Evolutionary conservation across 2,329 filamentous ascomycete genomes (phyloP), one percentile per base, ranked within the genome.

Genomic region (Hypoxylon sp.): DNA sequence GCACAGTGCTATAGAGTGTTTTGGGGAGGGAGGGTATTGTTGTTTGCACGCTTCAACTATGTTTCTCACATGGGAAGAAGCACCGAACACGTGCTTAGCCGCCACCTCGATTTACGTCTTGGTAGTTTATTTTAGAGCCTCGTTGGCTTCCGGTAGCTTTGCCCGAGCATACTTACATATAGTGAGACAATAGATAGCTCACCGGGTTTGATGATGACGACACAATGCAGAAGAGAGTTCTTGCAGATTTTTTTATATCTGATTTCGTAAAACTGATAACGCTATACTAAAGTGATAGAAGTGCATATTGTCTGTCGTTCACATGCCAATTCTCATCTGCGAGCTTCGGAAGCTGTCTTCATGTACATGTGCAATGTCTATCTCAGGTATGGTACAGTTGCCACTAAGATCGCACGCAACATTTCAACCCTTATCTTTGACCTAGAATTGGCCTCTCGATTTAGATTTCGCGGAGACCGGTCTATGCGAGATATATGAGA

Each of bases 111-210:
- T 29, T 10, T 17, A 6, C 37, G 19, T 44, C 29, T 22, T 22
- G 19, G 19, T n/a, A n/a, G 48, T 24, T 54, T 63, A 46, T 46
- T 59, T 50, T 42, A 59, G 52, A 48, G 33, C 57, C 44, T 58
- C 11, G 35, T 48, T 35, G 42, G 50, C 29, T 6, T 54, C 22
- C 10, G 10, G 46, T 46, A 51, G 42, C 50, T 59, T 54, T 55
- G 42, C 48, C 48, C 35, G 54, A 63, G 48, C 52, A 62, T 17
- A 22, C 8, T 22, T 44, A 44, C 22, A 63, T 17, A 53, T 26
- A 50, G 54, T 35, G 44, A 59, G 59, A 59, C 48, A 55, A 50
- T 55, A 51, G 54, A 24, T 42, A 47, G 39, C 37, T 59, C 35
- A 48, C 35, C 53, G 31, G 26, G 39, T 35, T 29, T 51, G 39